These are phyloP conservation scores for Phytophthora cajani DNA, from an alignment of 352 stramenopile species.

Conservation along the genomic window DNA sequence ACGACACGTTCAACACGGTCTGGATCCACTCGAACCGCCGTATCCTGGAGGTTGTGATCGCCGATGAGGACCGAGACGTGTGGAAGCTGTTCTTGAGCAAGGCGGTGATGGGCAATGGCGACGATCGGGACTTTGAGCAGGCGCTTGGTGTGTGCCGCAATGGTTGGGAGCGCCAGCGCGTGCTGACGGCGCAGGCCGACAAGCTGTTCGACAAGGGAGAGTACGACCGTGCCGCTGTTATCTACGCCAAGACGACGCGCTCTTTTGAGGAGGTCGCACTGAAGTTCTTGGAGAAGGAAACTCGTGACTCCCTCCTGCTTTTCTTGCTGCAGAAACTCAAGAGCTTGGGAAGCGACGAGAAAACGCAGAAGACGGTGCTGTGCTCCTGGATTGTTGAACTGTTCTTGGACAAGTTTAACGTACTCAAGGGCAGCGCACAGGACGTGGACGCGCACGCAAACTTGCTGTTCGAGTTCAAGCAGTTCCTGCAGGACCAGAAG, in stretches of 20 bases:
- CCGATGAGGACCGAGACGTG: constrained; percentile 91
- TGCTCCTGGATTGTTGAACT: constrained; percentile 95
- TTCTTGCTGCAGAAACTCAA: constrained; percentile 93
- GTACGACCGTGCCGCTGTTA: constrained; percentile 84
- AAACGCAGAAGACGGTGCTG: constrained; percentile 93
- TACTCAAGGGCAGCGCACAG: constrained; percentile 79
- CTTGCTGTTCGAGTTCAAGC: constrained; percentile 91
- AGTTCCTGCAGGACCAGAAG: constrained; percentile 92
- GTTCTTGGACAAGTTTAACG: constrained; percentile 93
- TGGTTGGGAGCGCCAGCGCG: constrained; percentile 80
- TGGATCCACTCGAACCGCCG: constrained; percentile 86
- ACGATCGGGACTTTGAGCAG: constrained; percentile 90
- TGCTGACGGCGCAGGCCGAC: constrained; percentile 90
- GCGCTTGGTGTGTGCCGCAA: constrained; percentile 88
- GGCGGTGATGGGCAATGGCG: constrained; percentile 65
- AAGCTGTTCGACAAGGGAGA: constrained; percentile 89
- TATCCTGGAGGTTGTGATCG: constrained; percentile 80
- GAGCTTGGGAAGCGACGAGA: constrained; percentile 78
- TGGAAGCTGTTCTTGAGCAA: constrained; percentile 94
- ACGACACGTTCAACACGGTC: constrained; percentile 85
- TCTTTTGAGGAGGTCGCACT: constrained; percentile 93
- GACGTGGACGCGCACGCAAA: constrained; percentile 89
- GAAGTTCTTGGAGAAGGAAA: constrained; percentile 91
- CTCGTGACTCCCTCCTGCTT: constrained; percentile 79
- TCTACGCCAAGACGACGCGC: constrained; percentile 90